Conservation (phyloP, 2,329 filamentous ascomycete genomes). For the Neopestalotiopsis rosae region DNA sequence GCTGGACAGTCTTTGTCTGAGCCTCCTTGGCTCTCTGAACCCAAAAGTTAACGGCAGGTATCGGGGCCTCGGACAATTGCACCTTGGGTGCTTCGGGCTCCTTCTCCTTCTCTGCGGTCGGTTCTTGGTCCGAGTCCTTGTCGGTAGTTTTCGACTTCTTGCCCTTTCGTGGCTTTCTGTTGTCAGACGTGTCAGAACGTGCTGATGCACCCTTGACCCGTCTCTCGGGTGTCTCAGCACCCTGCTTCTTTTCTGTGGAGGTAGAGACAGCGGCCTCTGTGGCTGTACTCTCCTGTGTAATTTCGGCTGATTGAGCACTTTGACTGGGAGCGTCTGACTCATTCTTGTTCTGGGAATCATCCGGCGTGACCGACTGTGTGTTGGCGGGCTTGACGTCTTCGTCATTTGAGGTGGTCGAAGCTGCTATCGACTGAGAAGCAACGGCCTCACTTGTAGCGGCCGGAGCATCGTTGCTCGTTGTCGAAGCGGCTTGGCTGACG, state of each 20-base stretch:
- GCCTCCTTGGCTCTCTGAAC: slow-evolving; percentile 59
- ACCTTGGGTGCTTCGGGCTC: slow-evolving; percentile 64
- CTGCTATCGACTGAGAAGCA: slow-evolving; percentile 38
- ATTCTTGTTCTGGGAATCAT: slow-evolving; percentile 7
- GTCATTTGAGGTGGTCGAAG: slow-evolving; percentile 43
- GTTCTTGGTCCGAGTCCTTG: slow-evolving; percentile 59
- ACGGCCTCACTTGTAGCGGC: slow-evolving; percentile 40
- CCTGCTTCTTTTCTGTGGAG: slow-evolving; percentile 26
- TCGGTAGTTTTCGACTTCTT: slow-evolving; percentile 64
- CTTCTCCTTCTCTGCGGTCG: slow-evolving; percentile 59
- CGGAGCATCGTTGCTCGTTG: slow-evolving; percentile 37
- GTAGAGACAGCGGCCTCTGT: slow-evolving; percentile 24
- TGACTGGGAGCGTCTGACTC: not conserved
- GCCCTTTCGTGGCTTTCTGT: slow-evolving; percentile 64
- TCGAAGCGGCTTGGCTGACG: slow-evolving; percentile 36
- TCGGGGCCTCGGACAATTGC: slow-evolving; percentile 78
- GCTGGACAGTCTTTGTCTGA: slow-evolving; percentile 7
- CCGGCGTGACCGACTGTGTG: slow-evolving; percentile 31
- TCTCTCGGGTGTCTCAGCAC: slow-evolving; percentile 41
- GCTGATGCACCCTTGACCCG: slow-evolving; percentile 61
- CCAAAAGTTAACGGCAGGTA: slow-evolving; percentile 89
- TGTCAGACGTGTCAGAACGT: slow-evolving; percentile 71
- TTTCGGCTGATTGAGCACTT: not conserved
- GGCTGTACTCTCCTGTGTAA: slow-evolving; percentile 5
- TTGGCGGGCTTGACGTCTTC: slow-evolving; percentile 35